Evolutionary conservation across 305 asterid species (phyloP), one percentile per base, ranked within the genome.

Genomic region (Ajuga reptans): DNA sequence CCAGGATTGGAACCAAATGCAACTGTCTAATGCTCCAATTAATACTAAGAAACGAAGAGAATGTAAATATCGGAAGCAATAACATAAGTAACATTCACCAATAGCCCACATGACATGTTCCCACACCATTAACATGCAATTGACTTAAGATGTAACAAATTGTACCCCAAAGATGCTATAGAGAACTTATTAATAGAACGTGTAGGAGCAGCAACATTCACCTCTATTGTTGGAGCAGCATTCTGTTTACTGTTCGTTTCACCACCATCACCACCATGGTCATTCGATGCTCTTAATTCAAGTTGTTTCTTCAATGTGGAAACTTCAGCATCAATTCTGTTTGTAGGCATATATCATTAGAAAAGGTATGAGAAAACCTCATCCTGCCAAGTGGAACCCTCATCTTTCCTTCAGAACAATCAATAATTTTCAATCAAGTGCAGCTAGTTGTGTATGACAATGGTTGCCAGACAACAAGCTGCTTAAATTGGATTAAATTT

Each of bases 261-360:
- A 69, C 72, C 82, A 66, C 68, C 79, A 57, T 84, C 79, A 66
- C 77, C 79, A 67, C 56, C 82, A 59, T 68, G 68, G 36, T 57
- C 77, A 64, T 72, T 80, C 42, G 87, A 70, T 72, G 75, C 82
- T 72, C 74, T 81, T 71, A 81, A 75, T 74, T 85, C 95, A 69
- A 94, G 86, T 59, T 77, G 85, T 75, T 86, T 89, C 87, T 82
- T 89, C 83, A 89, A 69, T 66, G 79, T 72, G 62, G 86, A 82
- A 78, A 91, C 81, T 84, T 94, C 88, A 47, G 85, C 83, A 82
- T 94, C 95, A 85, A 94, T 89, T 85, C 99, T 89, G 87, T 69
- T 49, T 42, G 75, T 37, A 71, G 66, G 77, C 72, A 77, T 43
- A 63, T 39, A 77, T 69, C 61, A 68, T 47, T 52, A 45, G 27